phyloP scores from a whole-genome alignment of 2,329 filamentous ascomycete genomes.

The Malbranchea zuffiana region DNA sequence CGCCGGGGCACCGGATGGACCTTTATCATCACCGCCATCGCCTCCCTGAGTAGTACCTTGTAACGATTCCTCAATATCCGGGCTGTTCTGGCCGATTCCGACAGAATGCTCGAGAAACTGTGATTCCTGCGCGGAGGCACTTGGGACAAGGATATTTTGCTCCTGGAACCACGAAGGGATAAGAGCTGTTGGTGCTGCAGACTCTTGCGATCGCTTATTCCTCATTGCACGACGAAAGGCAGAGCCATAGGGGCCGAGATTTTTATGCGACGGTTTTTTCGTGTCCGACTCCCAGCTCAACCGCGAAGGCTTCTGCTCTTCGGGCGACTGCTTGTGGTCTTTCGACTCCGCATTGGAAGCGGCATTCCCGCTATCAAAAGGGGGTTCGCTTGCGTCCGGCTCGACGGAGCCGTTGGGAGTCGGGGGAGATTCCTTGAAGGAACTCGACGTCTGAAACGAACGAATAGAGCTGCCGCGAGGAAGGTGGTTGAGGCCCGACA shows the following conservation, averaged over 20 bases:
- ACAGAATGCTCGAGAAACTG: conserved; percentile 19
- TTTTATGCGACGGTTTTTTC: conserved; percentile 16
- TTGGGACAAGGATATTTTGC: conserved; percentile 24
- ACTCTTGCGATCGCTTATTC: conserved; percentile 22
- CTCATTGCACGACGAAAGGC: conserved; percentile 30
- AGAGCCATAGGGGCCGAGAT: conserved; percentile 29
- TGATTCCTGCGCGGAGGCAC: conserved; percentile 11
- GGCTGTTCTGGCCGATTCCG: conserved; percentile 19
- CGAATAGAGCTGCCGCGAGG: conserved; percentile 13
- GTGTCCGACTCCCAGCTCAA: background rate
- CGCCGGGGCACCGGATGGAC: conserved; percentile 7
- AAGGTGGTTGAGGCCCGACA: conserved; percentile 8
- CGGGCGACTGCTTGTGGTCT: background rate
- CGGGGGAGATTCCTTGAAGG: background rate
- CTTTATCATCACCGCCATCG: conserved; percentile 18
- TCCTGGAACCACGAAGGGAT: conserved; percentile 32
- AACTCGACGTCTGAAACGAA: conserved; percentile 7
- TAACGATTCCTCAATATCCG: conserved; percentile 14
- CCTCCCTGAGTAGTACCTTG: conserved; percentile 19
- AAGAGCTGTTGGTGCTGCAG: conserved; percentile 16
- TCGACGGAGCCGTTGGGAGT: background rate
- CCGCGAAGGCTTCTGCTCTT: background rate
- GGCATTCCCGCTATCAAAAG: background rate
- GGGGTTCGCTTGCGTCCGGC: background rate
- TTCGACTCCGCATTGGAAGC: conserved; percentile 1